A percentile compares a stretch with the other conserved stretches of the same genome.
These are phyloP conservation scores for Nematocida sp. DNA, from an alignment of 371 early-diverging fungal species.

Conservation along the genomic window DNA sequence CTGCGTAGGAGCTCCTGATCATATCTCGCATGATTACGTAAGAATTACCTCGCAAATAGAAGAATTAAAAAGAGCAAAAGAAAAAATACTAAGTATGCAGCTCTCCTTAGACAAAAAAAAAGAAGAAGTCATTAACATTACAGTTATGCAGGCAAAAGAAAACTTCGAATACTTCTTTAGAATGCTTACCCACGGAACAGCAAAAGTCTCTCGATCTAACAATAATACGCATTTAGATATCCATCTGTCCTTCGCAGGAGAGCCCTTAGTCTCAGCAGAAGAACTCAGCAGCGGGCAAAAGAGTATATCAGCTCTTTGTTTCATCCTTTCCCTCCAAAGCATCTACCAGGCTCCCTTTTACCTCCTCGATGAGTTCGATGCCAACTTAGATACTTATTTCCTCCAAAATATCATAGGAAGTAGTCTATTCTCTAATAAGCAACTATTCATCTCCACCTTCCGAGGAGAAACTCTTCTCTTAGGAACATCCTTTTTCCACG, in stretches of 20 bases:
- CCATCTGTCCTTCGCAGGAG: conserved; percentile 24
- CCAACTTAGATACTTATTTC: conserved; percentile 77
- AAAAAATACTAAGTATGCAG: conserved; percentile 60
- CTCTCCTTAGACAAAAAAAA: conserved; percentile 60
- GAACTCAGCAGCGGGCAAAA: conserved; percentile 90
- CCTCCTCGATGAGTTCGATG: conserved; percentile 99
- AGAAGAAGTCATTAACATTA: conserved; percentile 58
- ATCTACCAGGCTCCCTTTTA: conserved; percentile 98
- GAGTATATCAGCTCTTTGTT: conserved; percentile 85
- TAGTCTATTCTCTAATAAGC: conserved; percentile 21
- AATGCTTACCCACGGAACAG: conserved; percentile 53
- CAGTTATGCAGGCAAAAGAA: conserved; percentile 50
- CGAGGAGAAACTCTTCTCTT: conserved; percentile 55
- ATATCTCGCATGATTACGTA: conserved; percentile 5
- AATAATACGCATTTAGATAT: conserved; percentile 22
- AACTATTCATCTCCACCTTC: conserved; percentile 65
- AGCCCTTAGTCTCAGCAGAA: conserved; percentile 6
- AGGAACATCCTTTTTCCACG: conserved; percentile 60
- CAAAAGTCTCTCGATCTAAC: neutral
- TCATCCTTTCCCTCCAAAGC: conserved; percentile 95
- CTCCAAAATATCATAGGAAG: conserved; percentile 26
- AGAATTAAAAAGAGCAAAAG: conserved; percentile 47
- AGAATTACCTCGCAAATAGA: conserved; percentile 33
- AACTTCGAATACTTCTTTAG: conserved; percentile 62
- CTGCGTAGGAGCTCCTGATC: neutral